Base-by-base conservation (phyloP, 441 rosid genomes). In the Biscutella auriculata region DNA sequence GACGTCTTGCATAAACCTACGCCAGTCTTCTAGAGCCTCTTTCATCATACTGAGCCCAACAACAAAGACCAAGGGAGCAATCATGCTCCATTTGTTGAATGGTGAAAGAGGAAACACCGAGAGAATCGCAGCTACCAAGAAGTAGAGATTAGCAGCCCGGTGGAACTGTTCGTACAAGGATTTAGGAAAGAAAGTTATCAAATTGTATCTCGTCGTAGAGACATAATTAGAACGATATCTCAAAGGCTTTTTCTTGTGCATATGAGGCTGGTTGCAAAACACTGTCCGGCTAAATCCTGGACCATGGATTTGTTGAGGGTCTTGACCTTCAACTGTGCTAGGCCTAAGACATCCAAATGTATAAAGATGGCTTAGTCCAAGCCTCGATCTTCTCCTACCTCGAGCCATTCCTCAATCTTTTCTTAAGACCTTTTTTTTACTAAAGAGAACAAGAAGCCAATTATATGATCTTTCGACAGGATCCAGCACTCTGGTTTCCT, bases 1-100 rank as follows among this genome's bases (percentile, higher is more conserved):
- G 74, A 79, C 79, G 53, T 91, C 98, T 65, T 91, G 98, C 80
- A 82, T 76, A 76, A 88, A 88, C 80, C 98, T 84, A 25, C 73
- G 79, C 98, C 98, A 91, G 53, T 91, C 98, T 76, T 91, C 98
- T 53, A 91, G 74, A 46, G 86, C 96, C 69, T 91, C 98, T 72
- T 91, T 91, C 4, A 79, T 75, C 96, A 91, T 91, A 73, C 98
- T 91, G 52, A 88, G 80, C 60, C 98, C 98, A 27, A 91, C 91
- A 73, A 91, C 98, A 64, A 91, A 78, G 40, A 80, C 87, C 74
- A 91, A 70, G 1, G 98, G 98, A 23, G 88, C 83, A 59, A 91
- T 88, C 98, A 91, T 91, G 73, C 98, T 91, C 73, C 83, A 69
- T 21, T 95, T 77, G 47, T 90, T 60, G 76, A 88, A 91, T 1